phyloP scores from a whole-genome alignment of 1,284 basidiomycete genomes.

The Irpex sp. region DNA sequence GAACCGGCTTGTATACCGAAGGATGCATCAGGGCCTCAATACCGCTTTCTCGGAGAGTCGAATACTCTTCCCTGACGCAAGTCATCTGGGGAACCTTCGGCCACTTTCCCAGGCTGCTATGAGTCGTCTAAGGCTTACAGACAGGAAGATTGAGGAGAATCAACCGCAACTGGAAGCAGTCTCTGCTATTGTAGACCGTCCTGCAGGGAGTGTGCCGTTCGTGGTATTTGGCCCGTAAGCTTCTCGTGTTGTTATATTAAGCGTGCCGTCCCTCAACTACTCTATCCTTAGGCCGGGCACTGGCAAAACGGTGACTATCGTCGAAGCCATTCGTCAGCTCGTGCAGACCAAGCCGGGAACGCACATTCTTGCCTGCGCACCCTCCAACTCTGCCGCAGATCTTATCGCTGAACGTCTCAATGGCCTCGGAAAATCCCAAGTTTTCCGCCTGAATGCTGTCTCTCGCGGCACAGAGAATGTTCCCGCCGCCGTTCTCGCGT shows the following conservation, averaged over 20 bases:
- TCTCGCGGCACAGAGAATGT: too few species aligned
- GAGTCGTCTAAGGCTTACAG: neutral
- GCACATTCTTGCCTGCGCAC: constrained; percentile 51
- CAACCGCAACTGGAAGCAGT: constrained; percentile 48
- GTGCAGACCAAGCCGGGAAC: constrained; percentile 20
- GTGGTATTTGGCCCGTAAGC: constrained; percentile 43
- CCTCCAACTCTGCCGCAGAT: constrained; percentile 53
- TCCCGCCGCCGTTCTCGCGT: too few species aligned
- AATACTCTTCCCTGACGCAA: neutral
- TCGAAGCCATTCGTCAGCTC: constrained; percentile 58
- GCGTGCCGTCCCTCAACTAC: too few species aligned
- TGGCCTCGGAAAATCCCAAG: too few species aligned
- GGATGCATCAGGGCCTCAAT: constrained; percentile 11
- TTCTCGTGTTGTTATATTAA: too few species aligned
- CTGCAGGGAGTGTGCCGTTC: constrained; percentile 47
- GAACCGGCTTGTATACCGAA: constrained; percentile 8
- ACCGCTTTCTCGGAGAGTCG: neutral
- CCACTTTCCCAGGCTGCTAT: neutral
- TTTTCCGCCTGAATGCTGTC: too few species aligned
- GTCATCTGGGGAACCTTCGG: neutral
- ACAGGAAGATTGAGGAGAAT: constrained; percentile 27
- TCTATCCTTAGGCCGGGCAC: constrained; percentile 44
- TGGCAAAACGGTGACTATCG: constrained; percentile 63
- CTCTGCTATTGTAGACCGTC: constrained; percentile 37
- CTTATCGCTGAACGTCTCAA: constrained; percentile 38